These are phyloP conservation scores for Ascochyta clinopodiicola DNA, from an alignment of 2,329 filamentous ascomycete genomes.

Conservation along the genomic window DNA sequence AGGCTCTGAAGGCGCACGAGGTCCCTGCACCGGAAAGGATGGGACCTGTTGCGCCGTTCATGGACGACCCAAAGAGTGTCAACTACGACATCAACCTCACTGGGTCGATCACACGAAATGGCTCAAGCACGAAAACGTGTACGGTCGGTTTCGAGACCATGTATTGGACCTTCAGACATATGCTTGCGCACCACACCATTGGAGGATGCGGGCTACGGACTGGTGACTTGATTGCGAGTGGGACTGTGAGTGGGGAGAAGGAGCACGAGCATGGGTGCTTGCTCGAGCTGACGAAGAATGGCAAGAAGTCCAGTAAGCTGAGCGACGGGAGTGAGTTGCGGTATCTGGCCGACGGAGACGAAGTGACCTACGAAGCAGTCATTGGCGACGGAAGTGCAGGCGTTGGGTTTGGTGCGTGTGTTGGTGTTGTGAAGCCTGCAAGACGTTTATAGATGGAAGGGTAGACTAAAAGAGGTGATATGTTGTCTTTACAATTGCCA, in stretches of 20 bases:
- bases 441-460: constrained; percentile 3
- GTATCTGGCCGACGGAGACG: constrained; percentile 53
- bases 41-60: constrained; percentile 30
- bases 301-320: constrained; percentile 36
- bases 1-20: constrained; percentile 58
- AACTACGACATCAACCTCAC: constrained; percentile 38
- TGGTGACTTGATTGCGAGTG: constrained; percentile 54
- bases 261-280: constrained; percentile 51
- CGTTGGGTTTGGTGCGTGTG: constrained; percentile 52
- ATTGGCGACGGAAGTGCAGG: constrained; percentile 41
- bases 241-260: constrained; percentile 52
- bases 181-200: constrained; percentile 53
- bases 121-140: constrained; percentile 29
- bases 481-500: too few relatives aligned
- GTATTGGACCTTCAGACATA: constrained; percentile 57
- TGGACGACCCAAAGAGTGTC: constrained; percentile 30
- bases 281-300: constrained; percentile 51
- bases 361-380: constrained; percentile 46
- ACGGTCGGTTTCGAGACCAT: constrained; percentile 47
- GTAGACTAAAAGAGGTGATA: too few relatives aligned
- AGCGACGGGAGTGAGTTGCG: constrained; percentile 39
- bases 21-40: constrained; percentile 30
- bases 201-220: constrained; percentile 52
- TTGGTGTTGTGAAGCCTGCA: constrained; percentile 45
- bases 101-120: constrained; percentile 30